Evolutionary conservation across 2,329 filamentous ascomycete species (phyloP).

Genomic region (Colletotrichum lindemuthianum): DNA sequence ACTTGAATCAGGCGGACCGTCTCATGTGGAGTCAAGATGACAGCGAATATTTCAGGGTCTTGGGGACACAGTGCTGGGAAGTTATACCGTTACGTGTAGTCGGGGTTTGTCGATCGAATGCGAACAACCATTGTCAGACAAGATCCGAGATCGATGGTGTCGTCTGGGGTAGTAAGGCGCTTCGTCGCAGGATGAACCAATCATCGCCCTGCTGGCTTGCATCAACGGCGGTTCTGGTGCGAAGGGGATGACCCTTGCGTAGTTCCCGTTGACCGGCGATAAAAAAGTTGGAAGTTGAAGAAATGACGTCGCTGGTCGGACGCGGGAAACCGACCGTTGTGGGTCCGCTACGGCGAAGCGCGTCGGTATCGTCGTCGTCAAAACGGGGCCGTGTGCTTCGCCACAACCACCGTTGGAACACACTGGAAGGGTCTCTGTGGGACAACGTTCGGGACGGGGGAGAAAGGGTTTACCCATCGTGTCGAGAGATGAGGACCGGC

Average conservation of each 20-base stretch:
- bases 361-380: conserved; percentile 27
- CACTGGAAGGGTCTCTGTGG: conserved; percentile 9
- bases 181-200: conserved; percentile 17
- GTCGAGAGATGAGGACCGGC: not conserved
- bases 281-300: not conserved
- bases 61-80: conserved; percentile 14
- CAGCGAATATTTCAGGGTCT: conserved; percentile 18
- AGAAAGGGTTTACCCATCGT: not conserved
- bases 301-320: conserved; percentile 31
- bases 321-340: conserved; percentile 16
- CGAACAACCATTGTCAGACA: not conserved
- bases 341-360: conserved; percentile 21
- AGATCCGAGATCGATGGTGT: conserved; percentile 20
- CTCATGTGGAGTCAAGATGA: not conserved
- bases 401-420: conserved; percentile 18
- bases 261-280: too few relatives aligned
- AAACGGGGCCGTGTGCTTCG: conserved; percentile 23
- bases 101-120: conserved; percentile 1
- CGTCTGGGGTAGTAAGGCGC: conserved; percentile 31
- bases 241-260: conserved; percentile 7
- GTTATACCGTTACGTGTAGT: not conserved
- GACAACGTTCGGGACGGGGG: not conserved
- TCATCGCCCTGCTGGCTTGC: not conserved
- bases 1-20: conserved; percentile 20
- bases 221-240: not conserved